Percentiles rank a stretch among this genome's conserved stretches.
Conservation (phyloP, 2,329 filamentous ascomycete species). For the Chalaropsis thielavioides region DNA sequence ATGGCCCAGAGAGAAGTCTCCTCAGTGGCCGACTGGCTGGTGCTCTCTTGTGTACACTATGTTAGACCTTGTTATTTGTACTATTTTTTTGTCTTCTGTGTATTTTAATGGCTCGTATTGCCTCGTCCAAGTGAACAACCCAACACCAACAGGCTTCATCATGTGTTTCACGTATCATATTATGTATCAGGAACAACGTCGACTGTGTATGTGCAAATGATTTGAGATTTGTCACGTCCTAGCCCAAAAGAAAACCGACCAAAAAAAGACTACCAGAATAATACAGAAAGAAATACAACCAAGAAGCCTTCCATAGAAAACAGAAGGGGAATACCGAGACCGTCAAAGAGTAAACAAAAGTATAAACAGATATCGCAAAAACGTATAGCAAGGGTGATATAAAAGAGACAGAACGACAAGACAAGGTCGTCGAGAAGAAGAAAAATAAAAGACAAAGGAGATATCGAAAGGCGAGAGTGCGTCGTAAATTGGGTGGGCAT, state of each 20-base stretch:
- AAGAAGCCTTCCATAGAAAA: slow-evolving; percentile 3
- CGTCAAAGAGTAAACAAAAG: neutral
- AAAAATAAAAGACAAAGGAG: neutral
- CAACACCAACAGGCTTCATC: no score
- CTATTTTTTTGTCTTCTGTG: slow-evolving; percentile 3
- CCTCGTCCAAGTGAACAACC: neutral
- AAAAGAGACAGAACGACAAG: neutral
- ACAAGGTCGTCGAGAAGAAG: neutral
- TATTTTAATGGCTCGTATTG: neutral
- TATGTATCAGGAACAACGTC: no score
- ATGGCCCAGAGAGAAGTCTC: neutral
- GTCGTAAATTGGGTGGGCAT: neutral
- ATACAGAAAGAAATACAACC: neutral
- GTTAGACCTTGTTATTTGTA: slow-evolving; percentile 17
- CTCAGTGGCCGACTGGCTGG: neutral
- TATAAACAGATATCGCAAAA: neutral
- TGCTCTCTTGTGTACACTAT: slow-evolving; percentile 17
- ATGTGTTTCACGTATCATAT: no score
- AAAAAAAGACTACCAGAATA: slow-evolving; percentile 2
- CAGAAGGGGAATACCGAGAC: neutral
- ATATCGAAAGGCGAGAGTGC: neutral
- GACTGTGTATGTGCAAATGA: neutral
- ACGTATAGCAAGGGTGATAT: neutral
- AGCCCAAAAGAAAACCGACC: neutral
- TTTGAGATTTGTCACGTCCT: slow-evolving; percentile 3